Base-by-base conservation (phyloP, 768 basidiomycete genomes). In the Suillus bovinus region DNA sequence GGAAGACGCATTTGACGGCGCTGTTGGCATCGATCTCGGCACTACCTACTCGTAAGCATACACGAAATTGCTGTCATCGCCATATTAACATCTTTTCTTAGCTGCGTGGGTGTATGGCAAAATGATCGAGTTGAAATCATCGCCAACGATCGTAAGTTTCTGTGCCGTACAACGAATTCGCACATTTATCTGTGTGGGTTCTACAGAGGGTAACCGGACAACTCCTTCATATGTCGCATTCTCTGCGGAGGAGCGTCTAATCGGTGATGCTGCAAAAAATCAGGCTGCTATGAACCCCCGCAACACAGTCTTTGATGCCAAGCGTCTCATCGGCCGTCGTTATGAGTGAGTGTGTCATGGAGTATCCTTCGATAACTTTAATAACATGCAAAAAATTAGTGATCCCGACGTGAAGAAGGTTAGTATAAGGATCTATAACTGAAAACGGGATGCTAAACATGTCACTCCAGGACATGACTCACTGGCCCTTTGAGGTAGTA, bases 61-160 rank as follows among this genome's bases (percentile, higher is more conserved):
- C 17, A 14, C 47, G n/a, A 20, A 38, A 36, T 49, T 62, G 46
- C 67, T 29, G 34, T 63, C 52, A 31, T 38, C 31, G 70, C 69
- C 60, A 66, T 63, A 60, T 64, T 66, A 34, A 60, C 56, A 34
- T n/a, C 36, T 27, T 60, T 60, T 69, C 58, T 71, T 41, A 96
- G 94, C 54, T 99, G 96, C 77, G 96, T 98, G 70, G 96, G 94
- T 82, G 95, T 99, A 73, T 98, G 96, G 96, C 94, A 96, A 86
- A 95, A 97, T 79, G 96, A 99, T 86, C 94, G 96, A 72, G 96
- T 99, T 72, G 96, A 99, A 79, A 98, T 98, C 83, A 98, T 98
- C 76, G 90, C 93, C 81, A 95, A 95, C 72, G 93, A 95, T 84
- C 93, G 91, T 93, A 69, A 78, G 91, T 59, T 16, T 41, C 49